Base-by-base conservation (phyloP, 192 early-diverging fungal genomes). In the Pilobolus umbonatus region DNA sequence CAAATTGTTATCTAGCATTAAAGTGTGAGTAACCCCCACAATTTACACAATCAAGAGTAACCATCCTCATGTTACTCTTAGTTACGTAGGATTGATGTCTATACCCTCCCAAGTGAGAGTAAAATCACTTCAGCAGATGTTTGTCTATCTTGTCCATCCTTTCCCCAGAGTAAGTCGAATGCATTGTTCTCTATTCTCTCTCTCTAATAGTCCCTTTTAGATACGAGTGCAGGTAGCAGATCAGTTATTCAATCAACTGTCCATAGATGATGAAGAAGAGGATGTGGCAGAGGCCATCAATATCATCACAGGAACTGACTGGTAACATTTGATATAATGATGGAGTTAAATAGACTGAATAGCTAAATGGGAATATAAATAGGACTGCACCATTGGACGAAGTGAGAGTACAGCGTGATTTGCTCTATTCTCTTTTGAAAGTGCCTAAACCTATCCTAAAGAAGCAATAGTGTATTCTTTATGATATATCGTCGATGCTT, bases 201-300 rank as follows among this genome's bases (percentile, higher is more conserved):
- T 36, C 9, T 24, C 28, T 31, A 26, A 29, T 21, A 24, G 5
- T 53, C 1, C 46, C 36, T 14, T 36, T 5, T 53, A 88, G 83
- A 82, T 91, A 40, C 83, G 90, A 8, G 71, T 81, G 26, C 55
- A 75, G 2, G 75, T 83, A 0, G 84, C 91, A 1, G 91, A 93
- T 55, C 75, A 83, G 42, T 64, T 93, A 29, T 93, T 88, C 68
- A 46, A 89, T 36, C 80, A 78, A 44, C 26, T 92, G 21, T 74
- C 78, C 8, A 75, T 81, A 15, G 50, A 61, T 32, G 79, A 77
- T 28, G 75, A 74, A 3, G 78, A 80, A 17, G 75, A 79, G 36
- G 75, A 62, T 15, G 59, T 69, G 10, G 62, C 71, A 60, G 57
- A 82, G 55, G 77, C 79, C 17, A 87, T 87, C 38, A 79, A 86